Evolutionary conservation across 345 rosid species (phyloP).

Genomic region (Streptanthus diversifolius): DNA sequence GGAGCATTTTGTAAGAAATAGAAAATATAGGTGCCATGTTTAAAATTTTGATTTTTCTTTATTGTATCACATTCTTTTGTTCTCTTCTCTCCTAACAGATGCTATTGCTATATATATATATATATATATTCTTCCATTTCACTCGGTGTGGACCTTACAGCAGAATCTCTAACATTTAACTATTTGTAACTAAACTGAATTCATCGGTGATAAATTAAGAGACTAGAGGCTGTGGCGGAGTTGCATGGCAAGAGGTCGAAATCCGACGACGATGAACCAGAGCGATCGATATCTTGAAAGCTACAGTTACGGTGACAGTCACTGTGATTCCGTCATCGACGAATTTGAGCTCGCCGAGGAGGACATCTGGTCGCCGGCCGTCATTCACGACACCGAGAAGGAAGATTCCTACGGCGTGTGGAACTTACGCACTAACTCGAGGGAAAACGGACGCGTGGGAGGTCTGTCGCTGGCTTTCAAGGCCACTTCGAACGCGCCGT

Average conservation of each 20-base stretch:
- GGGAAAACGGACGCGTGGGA: constrained; percentile 38
- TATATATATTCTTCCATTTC: constrained; percentile 24
- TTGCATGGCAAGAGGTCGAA: constrained; percentile 31
- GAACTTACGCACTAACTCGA: constrained; percentile 34
- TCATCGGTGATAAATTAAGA: neutral
- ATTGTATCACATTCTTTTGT: constrained; percentile 1
- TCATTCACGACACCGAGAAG: constrained; percentile 19
- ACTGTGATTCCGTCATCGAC: constrained; percentile 18
- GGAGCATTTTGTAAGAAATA: neutral
- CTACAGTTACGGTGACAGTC: constrained; percentile 29
- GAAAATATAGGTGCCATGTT: neutral
- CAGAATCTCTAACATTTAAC: constrained; percentile 21
- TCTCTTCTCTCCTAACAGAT: neutral
- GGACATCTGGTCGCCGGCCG: constrained; percentile 67
- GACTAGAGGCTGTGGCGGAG: neutral
- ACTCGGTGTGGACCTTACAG: constrained; percentile 13
- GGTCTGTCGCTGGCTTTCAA: constrained; percentile 72
- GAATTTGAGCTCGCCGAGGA: constrained; percentile 62
- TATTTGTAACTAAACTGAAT: neutral
- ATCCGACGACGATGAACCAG: constrained; percentile 27
- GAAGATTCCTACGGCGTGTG: constrained; percentile 35
- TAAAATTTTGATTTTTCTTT: neutral
- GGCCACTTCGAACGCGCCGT: constrained; percentile 27
- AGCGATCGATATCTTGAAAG: constrained; percentile 33
- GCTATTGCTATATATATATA: no score